Evolutionary conservation across 371 early-diverging fungal species (phyloP).

Genomic region (Hamiltosporidium tvaerminnensis): DNA sequence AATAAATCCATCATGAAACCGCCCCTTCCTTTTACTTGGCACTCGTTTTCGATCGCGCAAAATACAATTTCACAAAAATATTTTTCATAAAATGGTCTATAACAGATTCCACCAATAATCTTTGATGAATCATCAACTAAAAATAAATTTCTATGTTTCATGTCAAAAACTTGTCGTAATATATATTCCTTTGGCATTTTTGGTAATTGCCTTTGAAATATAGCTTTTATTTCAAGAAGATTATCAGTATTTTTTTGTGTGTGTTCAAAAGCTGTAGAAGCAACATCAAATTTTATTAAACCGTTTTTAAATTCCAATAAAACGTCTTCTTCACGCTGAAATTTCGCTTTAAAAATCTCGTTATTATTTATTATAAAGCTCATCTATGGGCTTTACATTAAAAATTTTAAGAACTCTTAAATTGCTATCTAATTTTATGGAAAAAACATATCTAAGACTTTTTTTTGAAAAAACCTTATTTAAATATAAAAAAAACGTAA

Average conservation of each 20-base stretch:
- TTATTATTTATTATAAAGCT: not conserved
- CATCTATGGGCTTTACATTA: not conserved
- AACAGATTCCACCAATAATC: constrained; percentile 87
- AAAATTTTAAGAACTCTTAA: too few relatives aligned
- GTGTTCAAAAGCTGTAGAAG: constrained; percentile 54
- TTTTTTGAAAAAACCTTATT: too few relatives aligned
- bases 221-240: constrained; percentile 73
- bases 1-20: constrained; percentile 48
- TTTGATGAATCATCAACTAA: constrained; percentile 59
- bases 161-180: constrained; percentile 77
- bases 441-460: too few relatives aligned
- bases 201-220: constrained; percentile 90
- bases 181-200: constrained; percentile 99
- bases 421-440: too few relatives aligned
- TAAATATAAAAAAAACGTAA: too few relatives aligned
- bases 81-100: constrained; percentile 68
- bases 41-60: constrained; percentile 75
- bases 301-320: not conserved
- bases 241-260: constrained; percentile 62
- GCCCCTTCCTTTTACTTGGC: constrained; percentile 70
- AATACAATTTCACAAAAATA: constrained; percentile 96
- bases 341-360: not conserved
- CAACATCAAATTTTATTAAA: not conserved
- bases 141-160: constrained; percentile 53
- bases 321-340: too few relatives aligned